Evolutionary conservation across 805 yeast genomes (phyloP).

Genomic region (Spathaspora gorwiae): DNA sequence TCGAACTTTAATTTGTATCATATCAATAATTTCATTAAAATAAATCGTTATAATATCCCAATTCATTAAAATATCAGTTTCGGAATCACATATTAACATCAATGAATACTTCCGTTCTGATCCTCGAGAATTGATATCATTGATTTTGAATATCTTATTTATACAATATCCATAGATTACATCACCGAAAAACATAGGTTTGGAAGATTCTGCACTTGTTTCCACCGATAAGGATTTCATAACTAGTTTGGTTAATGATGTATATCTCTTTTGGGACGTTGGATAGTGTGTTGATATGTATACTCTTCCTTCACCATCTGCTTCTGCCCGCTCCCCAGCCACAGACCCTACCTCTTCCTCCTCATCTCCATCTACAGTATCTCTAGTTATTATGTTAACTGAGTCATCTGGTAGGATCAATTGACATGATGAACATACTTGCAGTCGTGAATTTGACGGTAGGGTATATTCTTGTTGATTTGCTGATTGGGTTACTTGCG

Average conservation of each 20-base stretch:
- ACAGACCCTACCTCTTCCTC: constrained; percentile 5
- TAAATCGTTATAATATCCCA: constrained; percentile 49
- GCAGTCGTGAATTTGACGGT: constrained; percentile 37
- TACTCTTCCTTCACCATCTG: constrained; percentile 1
- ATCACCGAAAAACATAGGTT: constrained; percentile 65
- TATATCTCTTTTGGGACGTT: constrained; percentile 40
- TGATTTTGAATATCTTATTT: constrained; percentile 54
- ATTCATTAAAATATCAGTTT: constrained; percentile 44
- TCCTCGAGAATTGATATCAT: constrained; percentile 67
- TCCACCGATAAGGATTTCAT: constrained; percentile 66
- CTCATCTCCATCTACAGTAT: too few species aligned
- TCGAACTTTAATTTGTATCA: constrained; percentile 25
- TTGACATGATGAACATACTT: constrained; percentile 57
- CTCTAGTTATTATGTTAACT: constrained; percentile 11
- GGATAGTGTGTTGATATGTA: constrained; percentile 63
- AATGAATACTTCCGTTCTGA: constrained; percentile 65
- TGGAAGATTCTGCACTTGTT: constrained; percentile 52
- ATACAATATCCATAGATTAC: constrained; percentile 56
- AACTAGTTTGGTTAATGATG: constrained; percentile 54
- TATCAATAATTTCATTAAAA: constrained; percentile 20
- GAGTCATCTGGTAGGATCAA: constrained; percentile 44
- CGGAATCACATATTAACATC: constrained; percentile 54
- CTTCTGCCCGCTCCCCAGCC: constrained; percentile 1
- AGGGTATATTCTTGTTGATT: constrained; percentile 21
- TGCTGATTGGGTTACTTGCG: constrained; percentile 37